These are phyloP conservation scores for Adiantum capillusveneris DNA, from an alignment of 75 land plant species.

Conservation along the genomic window DNA sequence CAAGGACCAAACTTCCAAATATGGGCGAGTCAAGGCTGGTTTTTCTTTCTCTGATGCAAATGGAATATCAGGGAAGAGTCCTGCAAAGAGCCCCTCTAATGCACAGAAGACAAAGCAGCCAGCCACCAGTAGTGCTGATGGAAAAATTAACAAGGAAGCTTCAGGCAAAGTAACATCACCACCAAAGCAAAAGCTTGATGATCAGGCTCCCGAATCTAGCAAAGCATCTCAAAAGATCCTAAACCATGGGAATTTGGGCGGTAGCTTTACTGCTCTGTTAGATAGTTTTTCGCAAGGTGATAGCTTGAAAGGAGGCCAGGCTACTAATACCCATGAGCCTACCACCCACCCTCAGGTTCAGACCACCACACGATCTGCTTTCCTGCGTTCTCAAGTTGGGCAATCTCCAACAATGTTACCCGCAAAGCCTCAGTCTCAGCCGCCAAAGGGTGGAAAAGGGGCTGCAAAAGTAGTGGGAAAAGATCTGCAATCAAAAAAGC, in stretches of 20 bases:
- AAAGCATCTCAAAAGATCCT: neutral
- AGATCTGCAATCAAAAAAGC: neutral
- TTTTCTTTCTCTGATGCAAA: neutral
- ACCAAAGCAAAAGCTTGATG: too few relatives aligned
- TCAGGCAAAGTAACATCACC: neutral
- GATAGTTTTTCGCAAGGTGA: neutral
- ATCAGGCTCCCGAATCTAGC: too few relatives aligned
- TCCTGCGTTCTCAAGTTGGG: too few relatives aligned
- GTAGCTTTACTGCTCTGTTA: neutral
- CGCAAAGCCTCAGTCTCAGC: neutral
- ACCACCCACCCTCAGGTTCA: neutral
- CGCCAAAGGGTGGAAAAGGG: neutral
- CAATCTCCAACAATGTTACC: too few relatives aligned
- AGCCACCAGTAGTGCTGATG: neutral
- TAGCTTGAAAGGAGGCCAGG: neutral
- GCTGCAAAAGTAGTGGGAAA: neutral
- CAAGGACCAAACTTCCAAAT: slow-evolving; percentile 34
- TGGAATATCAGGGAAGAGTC: neutral
- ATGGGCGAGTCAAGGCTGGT: slow-evolving; percentile 47
- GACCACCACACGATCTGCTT: too few relatives aligned
- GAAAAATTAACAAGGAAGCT: neutral
- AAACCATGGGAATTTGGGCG: neutral
- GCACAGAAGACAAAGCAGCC: neutral
- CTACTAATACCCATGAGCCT: neutral
- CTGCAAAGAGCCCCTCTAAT: neutral